These are phyloP conservation scores for Zoysia matrella DNA, from an alignment of 202 grass and related monocot genomes.

Conservation along the genomic window DNA sequence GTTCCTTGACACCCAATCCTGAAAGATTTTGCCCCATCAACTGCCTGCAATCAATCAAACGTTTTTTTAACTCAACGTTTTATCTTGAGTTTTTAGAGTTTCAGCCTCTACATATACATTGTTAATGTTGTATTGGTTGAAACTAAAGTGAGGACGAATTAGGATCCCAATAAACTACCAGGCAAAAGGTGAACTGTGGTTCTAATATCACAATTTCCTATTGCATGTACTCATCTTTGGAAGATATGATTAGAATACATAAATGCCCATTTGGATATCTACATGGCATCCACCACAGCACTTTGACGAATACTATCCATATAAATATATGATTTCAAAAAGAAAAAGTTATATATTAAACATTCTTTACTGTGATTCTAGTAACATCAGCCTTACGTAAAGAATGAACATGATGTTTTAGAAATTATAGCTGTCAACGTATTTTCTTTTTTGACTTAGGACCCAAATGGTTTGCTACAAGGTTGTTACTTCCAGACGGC, in stretches of 20 bases:
- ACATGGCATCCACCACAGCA: background rate
- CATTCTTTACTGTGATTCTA: background rate
- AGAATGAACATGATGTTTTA: background rate
- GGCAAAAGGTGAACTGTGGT: background rate
- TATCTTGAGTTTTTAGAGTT: background rate
- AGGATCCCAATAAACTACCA: slow-evolving; percentile 17
- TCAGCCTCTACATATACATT: slow-evolving; percentile 7
- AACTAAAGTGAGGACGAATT: slow-evolving; percentile 1
- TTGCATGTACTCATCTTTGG: background rate
- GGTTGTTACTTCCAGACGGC: too few relatives aligned
- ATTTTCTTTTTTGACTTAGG: background rate
- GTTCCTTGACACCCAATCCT: slow-evolving; percentile 59
- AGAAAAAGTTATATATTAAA: background rate
- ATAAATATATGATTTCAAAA: background rate
- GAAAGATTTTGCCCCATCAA: slow-evolving; percentile 92
- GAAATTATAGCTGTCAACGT: background rate
- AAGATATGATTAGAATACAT: background rate
- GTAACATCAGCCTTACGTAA: background rate
- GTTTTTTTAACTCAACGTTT: background rate
- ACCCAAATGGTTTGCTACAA: background rate
- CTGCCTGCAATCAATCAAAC: slow-evolving; percentile 54
- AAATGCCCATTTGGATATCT: background rate
- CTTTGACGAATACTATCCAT: background rate
- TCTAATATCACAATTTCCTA: background rate
- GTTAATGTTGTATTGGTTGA: background rate